Base-by-base conservation (phyloP, 2,329 filamentous ascomycete species). In the Fusarium chlamydosporum region DNA sequence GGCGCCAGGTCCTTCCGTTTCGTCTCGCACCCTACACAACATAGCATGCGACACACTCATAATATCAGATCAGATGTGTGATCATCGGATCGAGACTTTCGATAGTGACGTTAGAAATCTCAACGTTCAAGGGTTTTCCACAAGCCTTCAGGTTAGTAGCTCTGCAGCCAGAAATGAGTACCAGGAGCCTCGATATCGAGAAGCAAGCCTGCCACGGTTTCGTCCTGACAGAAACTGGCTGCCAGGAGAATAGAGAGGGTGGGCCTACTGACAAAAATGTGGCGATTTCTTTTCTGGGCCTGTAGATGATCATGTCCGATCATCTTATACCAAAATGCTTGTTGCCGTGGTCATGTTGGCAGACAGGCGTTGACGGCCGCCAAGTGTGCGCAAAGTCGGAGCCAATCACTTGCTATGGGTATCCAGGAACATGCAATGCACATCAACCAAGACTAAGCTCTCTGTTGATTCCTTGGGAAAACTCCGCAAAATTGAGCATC, bases 61-160 rank as follows among this genome's bases (percentile, higher is more conserved):
- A 38, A 31, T 50, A 62, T 50, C 54, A 58, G 55, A 34, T 54
- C 41, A 48, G 27, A 52, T 23, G 23, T 33, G 13, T 38, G 40
- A n/a, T 23, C 33, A 50, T 59, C 13, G 15, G 37, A 57, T 65
- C 66, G 52, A 67, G 67, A 52, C 68, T 47, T 26, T 62, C 57
- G 42, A 37, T 15, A 38, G 41, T 34, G 50, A 45, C 46, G 61
- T 72, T 65, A 34, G 42, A 55, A 42, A 18, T 37, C 46, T 40
- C 55, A 73, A 65, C 68, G 60, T 62, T 50, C 40, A 27, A 47
- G 23, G 57, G 37, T 53, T 53, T 34, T 56, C 9, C 37, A 31
- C 53, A 56, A 64, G 47, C 48, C 53, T 46, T 31, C 27, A 37
- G 20, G 33, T 10, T 9, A 33, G 33, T 27, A 18, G 20, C 11